phyloP scores from a whole-genome alignment of 495 filamentous ascomycete species.

The Thermochaetoides thermophila region DNA sequence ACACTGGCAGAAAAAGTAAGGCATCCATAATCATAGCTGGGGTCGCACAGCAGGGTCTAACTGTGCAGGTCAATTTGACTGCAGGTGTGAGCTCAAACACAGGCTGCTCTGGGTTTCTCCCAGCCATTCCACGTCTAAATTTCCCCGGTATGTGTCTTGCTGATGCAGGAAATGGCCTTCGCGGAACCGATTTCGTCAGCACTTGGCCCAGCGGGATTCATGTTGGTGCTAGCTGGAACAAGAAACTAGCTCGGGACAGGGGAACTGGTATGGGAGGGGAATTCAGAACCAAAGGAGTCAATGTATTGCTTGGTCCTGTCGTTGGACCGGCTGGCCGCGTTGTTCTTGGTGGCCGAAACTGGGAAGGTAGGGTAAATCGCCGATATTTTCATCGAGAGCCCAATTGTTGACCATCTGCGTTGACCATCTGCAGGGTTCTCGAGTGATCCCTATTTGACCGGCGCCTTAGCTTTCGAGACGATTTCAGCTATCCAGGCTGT shows the following conservation, averaged over 20 bases:
- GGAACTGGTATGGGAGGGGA: slow-evolving; percentile 41
- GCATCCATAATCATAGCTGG: too few relatives aligned
- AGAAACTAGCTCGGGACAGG: slow-evolving; percentile 31
- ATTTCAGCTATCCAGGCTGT: slow-evolving; percentile 34
- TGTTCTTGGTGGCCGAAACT: slow-evolving; percentile 40
- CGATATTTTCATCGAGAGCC: too few relatives aligned
- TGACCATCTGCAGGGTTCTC: slow-evolving; percentile 26
- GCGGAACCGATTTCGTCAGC: slow-evolving; percentile 45
- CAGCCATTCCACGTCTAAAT: slow-evolving; percentile 36
- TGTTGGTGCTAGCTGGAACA: slow-evolving; percentile 46
- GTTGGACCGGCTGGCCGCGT: slow-evolving; percentile 41
- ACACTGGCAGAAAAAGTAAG: slow-evolving; percentile 46
- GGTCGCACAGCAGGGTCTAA: too few relatives aligned
- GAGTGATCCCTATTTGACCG: slow-evolving; percentile 35
- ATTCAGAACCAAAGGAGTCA: slow-evolving; percentile 47
- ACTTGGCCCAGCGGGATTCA: slow-evolving; percentile 41
- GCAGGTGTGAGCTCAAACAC: slow-evolving; percentile 30
- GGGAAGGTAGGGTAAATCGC: slow-evolving; percentile 29
- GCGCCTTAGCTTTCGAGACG: slow-evolving; percentile 30
- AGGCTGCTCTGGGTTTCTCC: slow-evolving; percentile 38
- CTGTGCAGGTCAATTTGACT: slow-evolving; percentile 35
- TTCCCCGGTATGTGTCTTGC: slow-evolving; percentile 49
- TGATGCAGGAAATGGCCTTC: slow-evolving; percentile 48
- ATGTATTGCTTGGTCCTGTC: slow-evolving; percentile 52
- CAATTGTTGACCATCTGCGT: slow-evolving; percentile 3